Percentiles rank a stretch among this genome's conserved stretches.
Conservation (phyloP, 1,139 yeast species). For the Saccharomyces pastorianus region DNA sequence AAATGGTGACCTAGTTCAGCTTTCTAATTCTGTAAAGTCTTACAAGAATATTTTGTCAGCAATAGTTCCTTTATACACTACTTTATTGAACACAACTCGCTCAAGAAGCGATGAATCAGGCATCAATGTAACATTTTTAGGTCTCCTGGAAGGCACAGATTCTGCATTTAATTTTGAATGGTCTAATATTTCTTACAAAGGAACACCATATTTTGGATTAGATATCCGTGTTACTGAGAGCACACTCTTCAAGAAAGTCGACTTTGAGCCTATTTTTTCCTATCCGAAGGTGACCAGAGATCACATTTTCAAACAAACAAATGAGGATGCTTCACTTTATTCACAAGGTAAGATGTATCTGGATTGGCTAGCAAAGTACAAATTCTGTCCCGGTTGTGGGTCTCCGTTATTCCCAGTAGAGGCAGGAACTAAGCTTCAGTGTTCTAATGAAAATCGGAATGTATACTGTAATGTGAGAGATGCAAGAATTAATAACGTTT, state of each 20-base stretch:
- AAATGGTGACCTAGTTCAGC: background rate
- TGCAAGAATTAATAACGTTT: constrained; percentile 44
- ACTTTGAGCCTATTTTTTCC: constrained; percentile 7
- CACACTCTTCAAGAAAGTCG: constrained; percentile 12
- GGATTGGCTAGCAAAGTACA: constrained; percentile 74
- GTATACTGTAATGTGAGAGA: constrained; percentile 47
- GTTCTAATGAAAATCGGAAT: constrained; percentile 37
- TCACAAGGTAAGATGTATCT: constrained; percentile 79
- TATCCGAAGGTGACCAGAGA: constrained; percentile 11
- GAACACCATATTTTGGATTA: constrained; percentile 71
- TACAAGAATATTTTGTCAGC: background rate
- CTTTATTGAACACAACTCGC: constrained; percentile 13
- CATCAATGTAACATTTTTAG: constrained; percentile 49
- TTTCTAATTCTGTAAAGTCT: background rate
- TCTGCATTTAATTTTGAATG: constrained; percentile 18
- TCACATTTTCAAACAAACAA: constrained; percentile 24
- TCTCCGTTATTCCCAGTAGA: constrained; percentile 57
- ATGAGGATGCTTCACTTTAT: constrained; percentile 54
- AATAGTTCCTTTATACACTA: constrained; percentile 1
- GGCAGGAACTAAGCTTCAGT: constrained; percentile 73
- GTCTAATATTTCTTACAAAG: constrained; percentile 38
- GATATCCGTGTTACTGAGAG: constrained; percentile 42
- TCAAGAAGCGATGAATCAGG: constrained; percentile 20
- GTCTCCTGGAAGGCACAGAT: constrained; percentile 43
- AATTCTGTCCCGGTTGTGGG: constrained; percentile 89